phyloP scores from a whole-genome alignment of 2,329 filamentous ascomycete species.

The Coniochaeta hoffmannii region DNA sequence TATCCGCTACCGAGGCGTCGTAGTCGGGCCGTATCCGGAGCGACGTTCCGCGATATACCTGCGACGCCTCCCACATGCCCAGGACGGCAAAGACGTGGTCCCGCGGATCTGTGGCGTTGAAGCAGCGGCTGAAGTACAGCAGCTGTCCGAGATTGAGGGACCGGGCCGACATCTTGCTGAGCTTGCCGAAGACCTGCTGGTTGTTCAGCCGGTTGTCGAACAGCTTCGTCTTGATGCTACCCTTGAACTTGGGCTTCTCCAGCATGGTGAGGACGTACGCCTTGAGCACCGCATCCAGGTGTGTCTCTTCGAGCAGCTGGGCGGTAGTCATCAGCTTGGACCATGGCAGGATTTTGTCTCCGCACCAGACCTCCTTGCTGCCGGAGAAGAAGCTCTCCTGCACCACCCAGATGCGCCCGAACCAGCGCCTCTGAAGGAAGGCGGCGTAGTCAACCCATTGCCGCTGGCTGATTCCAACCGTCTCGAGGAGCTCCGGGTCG shows the following conservation, averaged over 20 bases:
- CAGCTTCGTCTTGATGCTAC: background rate
- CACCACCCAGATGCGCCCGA: conserved; percentile 13
- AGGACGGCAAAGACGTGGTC: conserved; percentile 13
- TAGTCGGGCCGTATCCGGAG: background rate
- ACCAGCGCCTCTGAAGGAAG: conserved; percentile 6
- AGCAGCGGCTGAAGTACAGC: background rate
- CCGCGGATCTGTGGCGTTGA: conserved; percentile 9
- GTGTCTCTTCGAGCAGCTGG: background rate
- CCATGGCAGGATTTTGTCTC: background rate
- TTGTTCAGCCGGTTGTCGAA: background rate
- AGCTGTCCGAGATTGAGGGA: background rate
- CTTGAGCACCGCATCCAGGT: conserved; percentile 9
- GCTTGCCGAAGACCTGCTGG: background rate
- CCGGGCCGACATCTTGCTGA: background rate
- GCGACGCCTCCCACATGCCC: conserved; percentile 6
- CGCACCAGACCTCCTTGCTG: conserved; percentile 5
- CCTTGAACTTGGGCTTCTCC: background rate
- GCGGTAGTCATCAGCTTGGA: background rate
- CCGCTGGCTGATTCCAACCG: background rate
- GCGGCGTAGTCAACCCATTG: conserved; percentile 4
- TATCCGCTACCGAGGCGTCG: background rate
- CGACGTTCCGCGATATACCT: background rate
- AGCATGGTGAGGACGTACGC: background rate
- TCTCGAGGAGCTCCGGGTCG: background rate
- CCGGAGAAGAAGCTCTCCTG: conserved; percentile 12